phyloP scores from a whole-genome alignment of 305 asterid genomes.

The Solanum hybrid region DNA sequence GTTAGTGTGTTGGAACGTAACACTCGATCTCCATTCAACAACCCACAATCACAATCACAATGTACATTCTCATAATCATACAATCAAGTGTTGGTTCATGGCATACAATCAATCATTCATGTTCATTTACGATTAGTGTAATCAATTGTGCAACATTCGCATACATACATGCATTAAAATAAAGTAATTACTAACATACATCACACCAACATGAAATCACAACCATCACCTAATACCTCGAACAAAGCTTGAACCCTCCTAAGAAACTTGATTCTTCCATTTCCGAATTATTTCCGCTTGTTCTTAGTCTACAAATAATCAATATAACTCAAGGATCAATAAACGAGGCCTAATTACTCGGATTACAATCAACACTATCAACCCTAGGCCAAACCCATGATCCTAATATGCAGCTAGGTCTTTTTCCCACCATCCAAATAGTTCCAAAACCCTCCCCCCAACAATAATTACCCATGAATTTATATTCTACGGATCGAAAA shows the following conservation, averaged over 20 bases:
- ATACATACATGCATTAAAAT: background rate
- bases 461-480: background rate
- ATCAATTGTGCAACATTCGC: background rate
- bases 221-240: background rate
- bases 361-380: background rate
- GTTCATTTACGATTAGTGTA: background rate
- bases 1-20: background rate
- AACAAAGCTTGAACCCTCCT: background rate
- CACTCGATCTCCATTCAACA: background rate
- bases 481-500: background rate
- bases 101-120: background rate
- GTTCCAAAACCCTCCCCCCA: background rate
- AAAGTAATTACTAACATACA: background rate
- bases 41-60: background rate
- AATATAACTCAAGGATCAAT: background rate
- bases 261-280: background rate
- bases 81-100: background rate
- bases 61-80: background rate
- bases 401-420: background rate
- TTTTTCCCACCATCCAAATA: background rate
- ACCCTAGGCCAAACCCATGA: background rate
- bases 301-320: background rate
- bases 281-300: background rate
- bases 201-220: background rate
- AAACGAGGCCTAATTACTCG: background rate